Base-by-base conservation (phyloP, 1,139 yeast genomes). In the Kurtzmaniella quercitrusa region DNA sequence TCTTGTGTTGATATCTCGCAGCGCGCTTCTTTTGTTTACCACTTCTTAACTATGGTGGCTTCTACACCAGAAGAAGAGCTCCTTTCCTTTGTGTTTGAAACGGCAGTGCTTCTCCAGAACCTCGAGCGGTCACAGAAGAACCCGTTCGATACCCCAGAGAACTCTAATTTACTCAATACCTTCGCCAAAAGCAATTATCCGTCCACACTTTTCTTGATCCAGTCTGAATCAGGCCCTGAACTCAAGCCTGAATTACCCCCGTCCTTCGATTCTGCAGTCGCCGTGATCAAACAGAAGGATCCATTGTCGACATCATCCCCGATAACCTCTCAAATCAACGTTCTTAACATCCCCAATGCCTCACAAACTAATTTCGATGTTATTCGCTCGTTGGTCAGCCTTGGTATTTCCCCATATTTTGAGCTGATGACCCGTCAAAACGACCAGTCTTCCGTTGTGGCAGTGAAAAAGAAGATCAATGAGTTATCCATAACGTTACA, bases 401-500 rank as follows among this genome's bases (percentile, higher is more conserved):
- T 64, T 34, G 77, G 74, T 0, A 55, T 72, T 18, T 45, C 66
- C 1, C 76, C 77, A 0, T 66, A 65, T 47, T 71, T 70, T 51
- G 74, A 71, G 41, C 50, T 60, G 23, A 51, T 56, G 1, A 51
- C 49, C 19, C 55, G 53, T 6, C 54, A 54, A 18, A 48, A 50
- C 16, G 42, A 48, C 31, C 29, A 39, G 18, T 52, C 51, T 16
- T 64, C 76, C 1, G 60, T 80, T 5, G 59, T 65, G 3, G 51
- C 63, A 8, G 73, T 89, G 1, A 77, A 77, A 47, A 82, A 79
- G 58, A 86, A 82, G 55, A 75, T 90, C 46, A 76, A 77, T 31
- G 96, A 88, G 49, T 65, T 89, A 25, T 79, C 87, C 1, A 59
- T 79, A 14, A 81, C 94, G 0, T 67, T 90, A 31, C 81, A 82